Evolutionary conservation across 345 rosid genomes (phyloP).

Genomic region (Salix brachista): DNA sequence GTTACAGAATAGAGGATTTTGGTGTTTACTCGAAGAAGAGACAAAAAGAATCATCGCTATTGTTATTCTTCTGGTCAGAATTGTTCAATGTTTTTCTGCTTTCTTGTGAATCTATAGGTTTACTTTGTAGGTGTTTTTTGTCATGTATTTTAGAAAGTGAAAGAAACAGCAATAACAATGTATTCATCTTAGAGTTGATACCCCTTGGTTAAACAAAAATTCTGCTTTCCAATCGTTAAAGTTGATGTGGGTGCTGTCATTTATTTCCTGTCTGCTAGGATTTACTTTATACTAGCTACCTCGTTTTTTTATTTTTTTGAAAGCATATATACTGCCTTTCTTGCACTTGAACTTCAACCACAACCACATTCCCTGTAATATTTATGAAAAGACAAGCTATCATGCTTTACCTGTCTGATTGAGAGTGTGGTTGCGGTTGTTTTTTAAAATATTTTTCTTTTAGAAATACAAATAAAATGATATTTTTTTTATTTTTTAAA

Average conservation of each 20-base stretch:
- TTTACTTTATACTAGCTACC: neutral
- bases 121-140: slow-evolving; percentile 17
- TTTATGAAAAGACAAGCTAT: too few species aligned
- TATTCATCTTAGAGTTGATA: slow-evolving; percentile 10
- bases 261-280: neutral
- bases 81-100: slow-evolving; percentile 11
- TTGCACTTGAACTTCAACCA: neutral
- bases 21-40: slow-evolving; percentile 25
- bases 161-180: slow-evolving; percentile 31
- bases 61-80: slow-evolving; percentile 32
- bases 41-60: slow-evolving; percentile 20
- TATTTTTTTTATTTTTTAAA: too few species aligned
- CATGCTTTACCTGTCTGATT: too few species aligned
- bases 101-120: slow-evolving; percentile 32
- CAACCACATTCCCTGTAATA: too few species aligned
- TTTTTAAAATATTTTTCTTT: too few species aligned
- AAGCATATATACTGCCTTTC: neutral
- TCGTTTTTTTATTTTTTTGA: neutral
- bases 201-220: neutral
- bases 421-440: too few species aligned
- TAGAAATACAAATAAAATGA: too few species aligned
- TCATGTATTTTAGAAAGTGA: slow-evolving; percentile 27
- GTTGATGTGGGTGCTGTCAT: neutral
- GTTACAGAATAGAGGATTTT: slow-evolving; percentile 23
- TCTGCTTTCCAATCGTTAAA: neutral